These are phyloP conservation scores for Candolleomyces efflorescens DNA, from an alignment of 768 basidiomycete genomes.

Conservation along the genomic window DNA sequence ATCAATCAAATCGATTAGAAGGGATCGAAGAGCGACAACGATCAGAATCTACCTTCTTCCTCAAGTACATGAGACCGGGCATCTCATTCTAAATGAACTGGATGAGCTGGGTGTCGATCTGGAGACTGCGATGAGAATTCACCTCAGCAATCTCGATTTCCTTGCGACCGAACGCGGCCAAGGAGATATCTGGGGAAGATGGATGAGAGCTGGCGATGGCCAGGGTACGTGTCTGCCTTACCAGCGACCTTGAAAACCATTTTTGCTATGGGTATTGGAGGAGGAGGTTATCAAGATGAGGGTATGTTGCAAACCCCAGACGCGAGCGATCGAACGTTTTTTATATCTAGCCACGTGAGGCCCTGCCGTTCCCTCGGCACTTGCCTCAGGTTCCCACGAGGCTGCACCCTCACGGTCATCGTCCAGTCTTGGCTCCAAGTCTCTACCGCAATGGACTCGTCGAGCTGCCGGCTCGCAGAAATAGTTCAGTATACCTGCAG, in stretches of 20 bases:
- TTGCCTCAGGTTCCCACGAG: background rate
- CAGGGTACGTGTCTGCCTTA: conserved; percentile 23
- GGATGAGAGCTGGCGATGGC: conserved; percentile 6
- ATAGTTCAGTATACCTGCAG: conserved; percentile 70
- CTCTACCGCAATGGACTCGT: conserved; percentile 3
- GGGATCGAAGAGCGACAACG: background rate
- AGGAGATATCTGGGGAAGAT: conserved; percentile 68
- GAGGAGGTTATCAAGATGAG: conserved; percentile 14
- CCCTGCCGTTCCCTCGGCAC: background rate
- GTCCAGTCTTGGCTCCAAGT: no score
- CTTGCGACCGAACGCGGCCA: conserved; percentile 99
- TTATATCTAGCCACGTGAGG: conserved; percentile 26
- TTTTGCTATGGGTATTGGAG: conserved; percentile 13
- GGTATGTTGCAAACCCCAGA: conserved; percentile 11
- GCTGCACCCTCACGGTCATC: background rate
- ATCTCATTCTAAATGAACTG: conserved; percentile 66
- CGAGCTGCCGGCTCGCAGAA: conserved; percentile 59
- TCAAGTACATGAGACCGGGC: conserved; percentile 94
- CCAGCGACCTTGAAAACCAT: conserved; percentile 94
- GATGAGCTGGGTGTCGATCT: conserved; percentile 6
- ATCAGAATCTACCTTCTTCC: conserved; percentile 59
- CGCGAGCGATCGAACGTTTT: conserved; percentile 32
- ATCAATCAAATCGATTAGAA: conserved; percentile 14
- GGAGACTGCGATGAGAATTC: conserved; percentile 18
- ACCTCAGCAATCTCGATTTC: conserved; percentile 99